Evolutionary conservation across 768 basidiomycete genomes (phyloP), one percentile per base, ranked within the genome.

Genomic region (Leccinum truebloodii): DNA sequence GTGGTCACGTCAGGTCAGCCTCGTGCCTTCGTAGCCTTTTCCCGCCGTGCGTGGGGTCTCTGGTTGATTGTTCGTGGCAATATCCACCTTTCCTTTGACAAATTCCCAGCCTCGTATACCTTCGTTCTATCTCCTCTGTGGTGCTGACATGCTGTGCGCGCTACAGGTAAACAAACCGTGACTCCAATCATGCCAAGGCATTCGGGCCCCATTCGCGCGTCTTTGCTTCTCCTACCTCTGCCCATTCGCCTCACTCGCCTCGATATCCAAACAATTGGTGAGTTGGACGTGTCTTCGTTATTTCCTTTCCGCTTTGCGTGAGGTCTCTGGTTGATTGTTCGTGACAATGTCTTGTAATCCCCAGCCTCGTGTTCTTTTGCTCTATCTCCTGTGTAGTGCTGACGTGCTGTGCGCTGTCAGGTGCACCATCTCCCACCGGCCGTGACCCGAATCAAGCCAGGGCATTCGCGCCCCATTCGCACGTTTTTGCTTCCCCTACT

Each of bases 111-210:
- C 41, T 57, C 28, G 16, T 53, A 22, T 58, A 22, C 41, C 44
- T 30, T 57, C 16, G 34, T 7, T 54, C 9, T 18, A 26, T 63
- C 26, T 39, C 24, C 41, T 46, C 5, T 48, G 13, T 57, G 51
- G 35, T 58, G 56, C 66, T 66, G 59, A 68, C 32, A 34, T 34
- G 12, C 34, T 35, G 34, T 35, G 34, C 34, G 13, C 34, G 41
- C 48, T 56, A 49, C 49, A 24, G 30, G 48, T 53, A 48, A 37
- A 37, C 58, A 59, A 49, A 48, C 32, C 58, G 49, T 37, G 63
- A 68, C 46, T 49, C 60, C 14, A 58, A 30, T 30, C 44, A 41
- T 9, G 12, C 55, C 20, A 68, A 59, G 28, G 24, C 58, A 39
- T 44, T 49, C 30, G 39, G 51, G 14, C 51, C 59, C 28, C 57